A percentile compares a stretch with the other conserved stretches of the same genome.
phyloP scores from a whole-genome alignment of 2,329 filamentous ascomycete genomes.

The Botrytis tulipae region DNA sequence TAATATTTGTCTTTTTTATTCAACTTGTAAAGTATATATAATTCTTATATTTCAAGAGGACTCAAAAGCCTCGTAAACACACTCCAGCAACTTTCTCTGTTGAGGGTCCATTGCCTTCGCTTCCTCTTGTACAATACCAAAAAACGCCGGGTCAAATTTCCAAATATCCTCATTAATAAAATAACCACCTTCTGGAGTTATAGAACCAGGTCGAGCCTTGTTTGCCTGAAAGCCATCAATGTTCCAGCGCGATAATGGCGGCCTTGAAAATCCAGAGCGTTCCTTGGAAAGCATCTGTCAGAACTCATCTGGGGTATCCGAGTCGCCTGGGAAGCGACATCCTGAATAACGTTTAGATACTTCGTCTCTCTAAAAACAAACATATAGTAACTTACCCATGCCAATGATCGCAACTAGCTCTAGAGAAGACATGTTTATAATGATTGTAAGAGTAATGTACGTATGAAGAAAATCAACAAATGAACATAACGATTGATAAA shows the following conservation, averaged over 20 bases:
- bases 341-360: neutral
- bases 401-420: conserved; percentile 40
- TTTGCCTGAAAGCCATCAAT: conserved; percentile 24
- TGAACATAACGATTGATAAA: neutral
- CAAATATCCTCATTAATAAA: conserved; percentile 34
- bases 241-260: conserved; percentile 26
- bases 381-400: conserved; percentile 32
- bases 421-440: neutral
- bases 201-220: conserved; percentile 21
- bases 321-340: conserved; percentile 50
- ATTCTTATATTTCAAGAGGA: too few relatives aligned
- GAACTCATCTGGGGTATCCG: conserved; percentile 23
- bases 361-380: neutral
- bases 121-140: conserved; percentile 13
- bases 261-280: conserved; percentile 20
- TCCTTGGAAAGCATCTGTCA: conserved; percentile 27
- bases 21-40: too few relatives aligned
- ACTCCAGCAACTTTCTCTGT: conserved; percentile 16
- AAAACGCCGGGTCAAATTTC: conserved; percentile 27
- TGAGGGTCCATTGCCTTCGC: conserved; percentile 17
- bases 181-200: conserved; percentile 25
- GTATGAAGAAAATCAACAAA: neutral
- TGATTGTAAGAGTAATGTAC: neutral
- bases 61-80: conserved; percentile 17
- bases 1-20: too few relatives aligned